phyloP scores from a whole-genome alignment of 2,329 filamentous ascomycete genomes.

The Cladosporium colombiae region DNA sequence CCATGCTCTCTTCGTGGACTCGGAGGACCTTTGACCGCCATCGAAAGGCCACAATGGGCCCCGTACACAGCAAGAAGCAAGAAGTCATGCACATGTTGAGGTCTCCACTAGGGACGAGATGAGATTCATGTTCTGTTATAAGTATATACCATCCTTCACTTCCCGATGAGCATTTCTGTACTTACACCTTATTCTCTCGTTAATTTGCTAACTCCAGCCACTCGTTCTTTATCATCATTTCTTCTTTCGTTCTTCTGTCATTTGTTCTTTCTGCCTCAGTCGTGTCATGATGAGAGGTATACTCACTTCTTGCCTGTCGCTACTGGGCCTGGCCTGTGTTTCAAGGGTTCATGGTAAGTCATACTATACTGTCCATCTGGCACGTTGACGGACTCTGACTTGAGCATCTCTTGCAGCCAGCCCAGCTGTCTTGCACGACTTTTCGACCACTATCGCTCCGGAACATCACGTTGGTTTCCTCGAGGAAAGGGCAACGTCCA shows the following conservation, averaged over 20 bases:
- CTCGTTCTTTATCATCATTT: not conserved
- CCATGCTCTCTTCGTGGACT: not conserved
- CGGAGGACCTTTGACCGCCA: not conserved
- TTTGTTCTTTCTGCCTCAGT: not conserved
- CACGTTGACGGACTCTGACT: not conserved
- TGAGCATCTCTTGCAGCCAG: not conserved
- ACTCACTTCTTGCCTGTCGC: not conserved
- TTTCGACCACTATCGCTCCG: not conserved
- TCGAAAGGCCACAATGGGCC: not conserved
- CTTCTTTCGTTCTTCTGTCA: not conserved
- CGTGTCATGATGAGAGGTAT: not conserved
- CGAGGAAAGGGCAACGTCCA: constrained; percentile 24
- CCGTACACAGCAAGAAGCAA: not conserved
- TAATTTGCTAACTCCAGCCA: not conserved
- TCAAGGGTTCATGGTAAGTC: not conserved
- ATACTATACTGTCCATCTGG: not conserved
- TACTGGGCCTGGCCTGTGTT: not conserved
- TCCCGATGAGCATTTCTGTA: not conserved
- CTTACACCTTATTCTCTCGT: not conserved
- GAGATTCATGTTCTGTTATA: not conserved
- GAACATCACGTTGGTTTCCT: not conserved
- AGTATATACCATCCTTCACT: not conserved
- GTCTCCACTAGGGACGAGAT: not conserved
- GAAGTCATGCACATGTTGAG: not conserved
- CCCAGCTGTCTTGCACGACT: not conserved